Base-by-base conservation (phyloP, 257 asterid species). In the Salvia splendens region DNA sequence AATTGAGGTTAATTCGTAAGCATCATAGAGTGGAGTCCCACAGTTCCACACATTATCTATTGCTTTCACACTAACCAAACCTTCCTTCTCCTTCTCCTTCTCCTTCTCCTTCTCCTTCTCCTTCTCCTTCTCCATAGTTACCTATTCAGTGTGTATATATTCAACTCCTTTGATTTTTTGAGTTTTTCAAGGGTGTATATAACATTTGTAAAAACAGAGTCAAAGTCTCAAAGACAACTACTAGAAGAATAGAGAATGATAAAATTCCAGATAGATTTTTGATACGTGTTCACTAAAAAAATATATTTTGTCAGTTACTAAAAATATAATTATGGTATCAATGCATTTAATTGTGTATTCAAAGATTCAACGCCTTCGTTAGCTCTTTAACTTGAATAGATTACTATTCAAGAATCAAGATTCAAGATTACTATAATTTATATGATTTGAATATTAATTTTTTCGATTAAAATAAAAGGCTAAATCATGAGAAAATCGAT, bases 21-120 rank as follows among this genome's bases (percentile, higher is more conserved):
- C 73, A 79, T 83, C 92, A 52, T 85, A 81, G 5, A 83, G 76
- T 4, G 81, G 75, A 71, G 87, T 85, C 69, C 92, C 92, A 57
- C 89, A 85, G 12, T 83, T 75, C 88, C 88, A 85, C 55, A 20
- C 28, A 36, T 30, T 65, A 45, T 47, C 51, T 30, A 17, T 41
- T 55, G 7, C 69, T 30, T 7, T 15, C 46, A 3, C 3, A 17
- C 54, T 15, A 5, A 49, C 68, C 10, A 7, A n/a, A 30, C 2
- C 69, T 12, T 51, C 65, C 24, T 57, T 65, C 53, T 54, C 45
- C 61, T 71, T 17, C 20, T 17, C 20, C 20, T 17, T 17, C 20
- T 17, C 20, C 20, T 17, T 17, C 1, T 17, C 61, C 56, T 40
- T 66, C 64, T 55, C 70, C 74, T n/a, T n/a, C n/a, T 17, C 20